A percentile compares a stretch with the other conserved stretches of the same genome.
Conservation (phyloP, 129 eudicot species). For the carrot (Daucus carota) region DNA sequence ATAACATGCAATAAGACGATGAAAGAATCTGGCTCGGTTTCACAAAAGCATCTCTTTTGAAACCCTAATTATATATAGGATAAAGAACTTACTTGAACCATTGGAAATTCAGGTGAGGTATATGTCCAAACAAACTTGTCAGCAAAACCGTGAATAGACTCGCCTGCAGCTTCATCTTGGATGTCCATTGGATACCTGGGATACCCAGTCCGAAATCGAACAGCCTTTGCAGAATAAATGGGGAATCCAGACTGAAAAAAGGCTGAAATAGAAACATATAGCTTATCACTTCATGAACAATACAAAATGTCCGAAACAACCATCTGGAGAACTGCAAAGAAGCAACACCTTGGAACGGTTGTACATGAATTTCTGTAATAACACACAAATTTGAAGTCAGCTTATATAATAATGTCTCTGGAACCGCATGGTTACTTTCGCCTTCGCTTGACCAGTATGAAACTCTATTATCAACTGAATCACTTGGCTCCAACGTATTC, state of each 20-base stretch:
- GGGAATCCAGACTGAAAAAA: conserved; percentile 26
- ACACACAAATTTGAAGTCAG: conserved; percentile 51
- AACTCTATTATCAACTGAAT: conserved; percentile 44
- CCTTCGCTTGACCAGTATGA: conserved; percentile 91
- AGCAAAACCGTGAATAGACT: conserved; percentile 23
- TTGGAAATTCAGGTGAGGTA: conserved; percentile 62
- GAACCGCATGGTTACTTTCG: conserved; percentile 35
- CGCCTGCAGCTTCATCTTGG: conserved; percentile 23
- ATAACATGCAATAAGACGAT: neutral
- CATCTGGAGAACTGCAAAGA: neutral
- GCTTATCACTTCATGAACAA: neutral
- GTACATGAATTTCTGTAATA: conserved; percentile 62
- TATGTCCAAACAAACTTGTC: conserved; percentile 74
- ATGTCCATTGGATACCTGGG: conserved; percentile 23
- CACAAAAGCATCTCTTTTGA: neutral
- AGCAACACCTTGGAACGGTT: conserved; percentile 68
- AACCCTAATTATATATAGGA: neutral
- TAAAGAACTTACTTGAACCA: conserved; percentile 55
- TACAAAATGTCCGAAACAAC: neutral
- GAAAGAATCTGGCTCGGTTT: neutral
- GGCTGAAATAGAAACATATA: conserved; percentile 4
- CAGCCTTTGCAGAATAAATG: conserved; percentile 70
- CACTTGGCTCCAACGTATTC: conserved; percentile 56
- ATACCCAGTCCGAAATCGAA: conserved; percentile 60
- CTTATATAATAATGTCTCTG: conserved; percentile 63